phyloP scores from a whole-genome alignment of 2,329 filamentous ascomycete genomes.

The Chrysoporthe puriensis region DNA sequence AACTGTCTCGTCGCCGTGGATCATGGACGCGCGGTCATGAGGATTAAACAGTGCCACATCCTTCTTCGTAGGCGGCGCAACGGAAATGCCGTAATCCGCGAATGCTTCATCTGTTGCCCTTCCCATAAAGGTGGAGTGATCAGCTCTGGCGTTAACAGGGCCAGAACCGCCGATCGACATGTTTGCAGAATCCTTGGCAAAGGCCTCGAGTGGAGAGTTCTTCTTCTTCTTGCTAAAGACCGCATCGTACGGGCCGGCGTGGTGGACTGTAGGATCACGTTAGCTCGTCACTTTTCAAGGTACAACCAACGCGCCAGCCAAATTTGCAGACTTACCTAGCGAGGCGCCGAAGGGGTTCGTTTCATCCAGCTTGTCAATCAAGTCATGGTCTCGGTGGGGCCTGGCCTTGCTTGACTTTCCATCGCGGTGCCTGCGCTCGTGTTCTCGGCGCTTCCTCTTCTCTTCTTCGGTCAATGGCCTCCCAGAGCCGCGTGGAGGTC shows the following conservation, averaged over 20 bases:
- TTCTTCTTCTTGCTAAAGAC: constrained; percentile 87
- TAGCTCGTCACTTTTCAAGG: constrained; percentile 3
- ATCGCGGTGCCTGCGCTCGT: constrained; percentile 54
- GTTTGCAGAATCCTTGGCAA: constrained; percentile 89
- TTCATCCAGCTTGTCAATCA: constrained; percentile 96
- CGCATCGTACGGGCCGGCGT: constrained; percentile 96
- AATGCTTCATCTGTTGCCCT: constrained; percentile 81
- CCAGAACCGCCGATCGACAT: constrained; percentile 88
- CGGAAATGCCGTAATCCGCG: constrained; percentile 63
- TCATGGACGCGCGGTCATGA: constrained; percentile 65
- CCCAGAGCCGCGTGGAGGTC: constrained; percentile 63
- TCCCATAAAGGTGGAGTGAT: constrained; percentile 88
- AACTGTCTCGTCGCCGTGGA: constrained; percentile 82
- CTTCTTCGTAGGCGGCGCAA: constrained; percentile 37
- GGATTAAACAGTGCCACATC: constrained; percentile 69
- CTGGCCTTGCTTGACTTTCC: constrained; percentile 48
- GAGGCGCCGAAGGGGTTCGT: constrained; percentile 95
- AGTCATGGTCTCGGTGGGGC: constrained; percentile 66
- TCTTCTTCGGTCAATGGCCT: constrained; percentile 64
- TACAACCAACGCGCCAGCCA: constrained; percentile 1
- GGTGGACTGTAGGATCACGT: constrained; percentile 69
- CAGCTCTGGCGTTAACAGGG: constrained; percentile 78
- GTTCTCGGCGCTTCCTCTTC: constrained; percentile 59
- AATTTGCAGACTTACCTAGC: constrained; percentile 58
- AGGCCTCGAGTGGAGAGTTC: constrained; percentile 93